A percentile compares a stretch with the other conserved stretches of the same genome.
Evolutionary conservation across 768 basidiomycete genomes (phyloP).

Genomic region (Trametes gibbosa): DNA sequence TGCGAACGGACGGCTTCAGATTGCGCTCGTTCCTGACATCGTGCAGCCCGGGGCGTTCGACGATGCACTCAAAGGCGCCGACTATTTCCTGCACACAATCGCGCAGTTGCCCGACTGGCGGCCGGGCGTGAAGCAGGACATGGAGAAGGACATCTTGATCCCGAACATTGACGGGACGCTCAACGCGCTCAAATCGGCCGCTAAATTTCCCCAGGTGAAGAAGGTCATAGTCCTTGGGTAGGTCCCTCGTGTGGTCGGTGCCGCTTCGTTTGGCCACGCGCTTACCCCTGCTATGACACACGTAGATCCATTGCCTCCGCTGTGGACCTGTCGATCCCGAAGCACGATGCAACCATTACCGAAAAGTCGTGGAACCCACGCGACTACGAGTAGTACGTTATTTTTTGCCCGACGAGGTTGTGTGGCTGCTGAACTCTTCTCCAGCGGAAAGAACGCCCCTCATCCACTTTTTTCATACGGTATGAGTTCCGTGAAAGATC

Average conservation of each 20-base stretch:
- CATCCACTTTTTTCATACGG: neutral
- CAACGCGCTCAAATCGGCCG: neutral
- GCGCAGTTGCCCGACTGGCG: neutral
- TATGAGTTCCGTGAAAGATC: neutral
- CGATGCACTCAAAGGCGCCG: neutral
- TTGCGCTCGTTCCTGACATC: neutral
- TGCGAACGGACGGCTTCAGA: neutral
- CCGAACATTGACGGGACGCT: neutral
- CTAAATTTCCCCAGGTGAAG: neutral
- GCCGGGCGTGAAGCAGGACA: neutral
- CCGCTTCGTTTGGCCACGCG: no score
- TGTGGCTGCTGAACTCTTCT: neutral
- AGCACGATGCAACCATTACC: neutral
- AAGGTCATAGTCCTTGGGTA: neutral
- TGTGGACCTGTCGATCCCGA: neutral
- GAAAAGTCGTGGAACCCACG: neutral
- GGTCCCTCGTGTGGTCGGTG: neutral
- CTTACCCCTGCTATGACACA: no score
- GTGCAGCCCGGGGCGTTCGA: neutral
- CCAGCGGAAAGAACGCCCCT: neutral
- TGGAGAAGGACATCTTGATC: neutral
- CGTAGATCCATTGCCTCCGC: neutral
- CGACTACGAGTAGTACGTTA: neutral
- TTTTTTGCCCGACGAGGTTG: neutral
- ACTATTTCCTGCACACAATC: neutral